Conservation (phyloP, 2,329 filamentous ascomycete genomes). For the Ampelomyces quisqualis region DNA sequence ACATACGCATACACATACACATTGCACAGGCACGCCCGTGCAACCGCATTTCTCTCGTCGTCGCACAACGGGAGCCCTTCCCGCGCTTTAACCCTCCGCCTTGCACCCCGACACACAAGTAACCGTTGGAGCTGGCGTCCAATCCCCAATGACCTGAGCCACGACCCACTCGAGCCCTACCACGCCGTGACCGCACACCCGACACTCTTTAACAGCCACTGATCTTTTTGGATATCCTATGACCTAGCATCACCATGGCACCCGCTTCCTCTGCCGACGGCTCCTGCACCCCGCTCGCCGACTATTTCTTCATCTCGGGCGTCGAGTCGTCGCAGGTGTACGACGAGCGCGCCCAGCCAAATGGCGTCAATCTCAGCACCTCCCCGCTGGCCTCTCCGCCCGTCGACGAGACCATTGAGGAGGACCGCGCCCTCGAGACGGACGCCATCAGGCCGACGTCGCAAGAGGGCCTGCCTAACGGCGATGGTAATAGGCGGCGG, state of each 20-base stretch:
- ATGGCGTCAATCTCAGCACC: slow-evolving; percentile 20
- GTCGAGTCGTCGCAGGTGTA: slow-evolving; percentile 55
- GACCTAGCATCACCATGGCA: slow-evolving; percentile 37
- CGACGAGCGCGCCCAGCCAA: slow-evolving; percentile 46
- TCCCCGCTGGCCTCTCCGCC: slow-evolving; percentile 35
- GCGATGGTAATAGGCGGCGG: slow-evolving; percentile 38
- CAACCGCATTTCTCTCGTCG: slow-evolving; percentile 29
- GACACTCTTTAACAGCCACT: slow-evolving; percentile 23
- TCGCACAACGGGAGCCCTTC: slow-evolving; percentile 27
- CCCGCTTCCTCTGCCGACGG: slow-evolving; percentile 45
- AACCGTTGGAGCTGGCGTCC: slow-evolving; percentile 34
- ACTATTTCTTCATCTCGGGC: slow-evolving; percentile 66
- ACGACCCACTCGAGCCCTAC: slow-evolving; percentile 25
- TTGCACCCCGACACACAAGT: slow-evolving; percentile 28
- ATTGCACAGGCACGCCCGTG: slow-evolving; percentile 23
- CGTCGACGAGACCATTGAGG: slow-evolving; percentile 61
- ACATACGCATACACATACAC: too few species aligned
- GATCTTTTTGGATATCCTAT: slow-evolving; percentile 35
- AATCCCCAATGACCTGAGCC: slow-evolving; percentile 41
- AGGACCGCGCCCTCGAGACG: slow-evolving; percentile 59
- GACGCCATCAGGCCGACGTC: slow-evolving; percentile 49
- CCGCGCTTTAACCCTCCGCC: slow-evolving; percentile 18
- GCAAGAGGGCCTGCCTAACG: slow-evolving; percentile 46
- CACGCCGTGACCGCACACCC: slow-evolving; percentile 25
- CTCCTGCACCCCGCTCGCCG: slow-evolving; percentile 59